Conservation (phyloP, 768 basidiomycete genomes). For the Postia placenta region DNA sequence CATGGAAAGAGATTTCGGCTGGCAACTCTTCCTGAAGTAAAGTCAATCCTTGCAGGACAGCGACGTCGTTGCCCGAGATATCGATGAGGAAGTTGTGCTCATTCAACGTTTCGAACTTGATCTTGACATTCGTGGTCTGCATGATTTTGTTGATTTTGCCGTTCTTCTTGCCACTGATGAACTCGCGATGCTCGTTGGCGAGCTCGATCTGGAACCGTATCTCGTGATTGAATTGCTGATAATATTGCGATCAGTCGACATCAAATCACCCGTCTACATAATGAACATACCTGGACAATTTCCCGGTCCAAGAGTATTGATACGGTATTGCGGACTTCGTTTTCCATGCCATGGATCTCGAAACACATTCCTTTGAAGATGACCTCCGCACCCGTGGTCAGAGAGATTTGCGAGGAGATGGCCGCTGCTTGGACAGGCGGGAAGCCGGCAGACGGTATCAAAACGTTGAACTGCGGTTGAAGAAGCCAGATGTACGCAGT, state of each 20-base stretch:
- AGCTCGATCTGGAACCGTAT: constrained; percentile 98
- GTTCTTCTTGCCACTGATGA: constrained; percentile 99
- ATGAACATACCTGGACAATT: constrained; percentile 68
- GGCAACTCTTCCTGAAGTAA: constrained; percentile 96
- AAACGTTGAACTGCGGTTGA: constrained; percentile 88
- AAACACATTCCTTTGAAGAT: constrained; percentile 98
- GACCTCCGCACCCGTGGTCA: constrained; percentile 84
- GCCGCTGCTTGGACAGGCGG: constrained; percentile 79
- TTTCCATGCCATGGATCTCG: constrained; percentile 91
- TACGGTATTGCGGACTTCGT: constrained; percentile 84
- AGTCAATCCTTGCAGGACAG: constrained; percentile 80
- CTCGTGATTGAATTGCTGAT: constrained; percentile 89
- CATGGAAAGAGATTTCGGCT: constrained; percentile 97
- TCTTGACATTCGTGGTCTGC: constrained; percentile 95
- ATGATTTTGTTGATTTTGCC: constrained; percentile 99
- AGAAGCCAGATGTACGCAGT: constrained; percentile 97
- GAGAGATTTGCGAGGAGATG: constrained; percentile 81
- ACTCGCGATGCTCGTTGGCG: constrained; percentile 95
- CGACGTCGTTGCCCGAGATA: constrained; percentile 78
- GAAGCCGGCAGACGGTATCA: constrained; percentile 76
- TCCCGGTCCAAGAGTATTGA: constrained; percentile 86
- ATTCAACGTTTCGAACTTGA: constrained; percentile 98
- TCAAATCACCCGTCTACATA: neutral
- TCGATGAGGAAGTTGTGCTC: constrained; percentile 95
- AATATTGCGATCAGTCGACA: neutral